Evolutionary conservation across 306 rosid genomes (phyloP).

Genomic region (Fagus crenata): DNA sequence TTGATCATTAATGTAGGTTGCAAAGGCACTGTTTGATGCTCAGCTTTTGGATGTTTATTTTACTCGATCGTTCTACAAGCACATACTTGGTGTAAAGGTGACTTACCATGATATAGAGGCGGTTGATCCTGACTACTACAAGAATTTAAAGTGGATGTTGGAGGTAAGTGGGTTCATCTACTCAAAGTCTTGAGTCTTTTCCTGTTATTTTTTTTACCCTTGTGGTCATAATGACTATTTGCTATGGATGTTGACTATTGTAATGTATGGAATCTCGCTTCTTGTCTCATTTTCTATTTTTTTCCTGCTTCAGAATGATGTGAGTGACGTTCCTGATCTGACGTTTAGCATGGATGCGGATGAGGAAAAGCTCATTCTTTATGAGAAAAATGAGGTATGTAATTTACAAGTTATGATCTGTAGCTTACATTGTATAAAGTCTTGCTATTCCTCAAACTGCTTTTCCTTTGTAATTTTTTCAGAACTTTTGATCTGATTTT

Average conservation of each 20-base stretch:
- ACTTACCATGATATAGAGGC: slow-evolving; percentile 99
- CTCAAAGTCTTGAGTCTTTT: slow-evolving; percentile 13
- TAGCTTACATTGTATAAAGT: background rate
- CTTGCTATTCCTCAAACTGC: background rate
- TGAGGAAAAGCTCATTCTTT: slow-evolving; percentile 93
- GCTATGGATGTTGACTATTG: background rate
- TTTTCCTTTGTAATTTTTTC: background rate
- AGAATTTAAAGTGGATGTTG: slow-evolving; percentile 97
- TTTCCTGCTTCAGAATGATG: slow-evolving; percentile 62
- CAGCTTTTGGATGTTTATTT: slow-evolving; percentile 98
- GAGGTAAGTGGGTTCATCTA: slow-evolving; percentile 62
- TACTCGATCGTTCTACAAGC: slow-evolving; percentile 97
- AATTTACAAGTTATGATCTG: slow-evolving; percentile 19
- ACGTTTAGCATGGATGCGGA: slow-evolving; percentile 99
- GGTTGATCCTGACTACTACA: slow-evolving; percentile 97
- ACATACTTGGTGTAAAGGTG: slow-evolving; percentile 94
- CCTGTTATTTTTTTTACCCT: slow-evolving; percentile 1
- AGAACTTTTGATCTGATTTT: background rate
- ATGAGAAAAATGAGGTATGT: slow-evolving; percentile 84
- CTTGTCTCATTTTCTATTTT: slow-evolving; percentile 12
- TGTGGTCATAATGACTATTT: background rate
- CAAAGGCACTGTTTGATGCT: slow-evolving; percentile 95
- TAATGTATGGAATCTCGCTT: slow-evolving; percentile 9
- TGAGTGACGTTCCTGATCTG: slow-evolving; percentile 85
- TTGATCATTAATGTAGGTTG: slow-evolving; percentile 65